Evolutionary conservation across 2,329 filamentous ascomycete species (phyloP).

Genomic region (Nemania diffusa): DNA sequence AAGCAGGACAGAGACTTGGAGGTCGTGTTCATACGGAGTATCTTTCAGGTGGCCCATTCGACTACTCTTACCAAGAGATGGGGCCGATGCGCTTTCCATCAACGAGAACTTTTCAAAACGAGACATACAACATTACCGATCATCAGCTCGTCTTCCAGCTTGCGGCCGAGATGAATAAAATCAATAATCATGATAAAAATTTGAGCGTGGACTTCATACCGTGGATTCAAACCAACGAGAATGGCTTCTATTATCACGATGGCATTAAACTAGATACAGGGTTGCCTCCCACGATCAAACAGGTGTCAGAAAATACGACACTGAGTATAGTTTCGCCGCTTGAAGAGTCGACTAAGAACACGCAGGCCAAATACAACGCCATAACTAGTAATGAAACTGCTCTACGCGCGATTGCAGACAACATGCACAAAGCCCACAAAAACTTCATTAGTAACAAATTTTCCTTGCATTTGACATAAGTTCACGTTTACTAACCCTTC

Average conservation of each 20-base stretch:
- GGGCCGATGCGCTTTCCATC: constrained; percentile 1
- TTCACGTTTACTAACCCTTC: background rate
- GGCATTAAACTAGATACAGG: constrained; percentile 6
- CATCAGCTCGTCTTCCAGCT: constrained; percentile 11
- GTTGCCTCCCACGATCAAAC: constrained; percentile 4
- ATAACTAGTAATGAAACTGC: background rate
- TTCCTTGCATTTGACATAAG: background rate
- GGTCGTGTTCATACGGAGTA: constrained; percentile 5
- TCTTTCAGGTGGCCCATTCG: constrained; percentile 6
- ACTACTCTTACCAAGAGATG: constrained; percentile 13
- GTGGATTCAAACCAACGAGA: constrained; percentile 3
- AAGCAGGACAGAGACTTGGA: constrained; percentile 2
- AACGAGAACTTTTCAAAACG: constrained; percentile 1
- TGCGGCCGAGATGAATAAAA: constrained; percentile 3
- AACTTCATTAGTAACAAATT: background rate
- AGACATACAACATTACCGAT: constrained; percentile 5
- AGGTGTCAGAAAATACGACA: background rate
- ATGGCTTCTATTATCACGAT: constrained; percentile 4
- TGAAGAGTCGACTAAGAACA: background rate
- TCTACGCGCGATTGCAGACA: constrained; percentile 3
- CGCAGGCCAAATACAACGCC: background rate
- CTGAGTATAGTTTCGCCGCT: background rate
- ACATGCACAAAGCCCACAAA: constrained; percentile 7
- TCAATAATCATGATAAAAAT: constrained; percentile 7
- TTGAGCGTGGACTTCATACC: constrained; percentile 12